A percentile compares a stretch with the other conserved stretches of the same genome.
Conservation (phyloP, 495 filamentous ascomycete species). For the Trichoderma parareesei region DNA sequence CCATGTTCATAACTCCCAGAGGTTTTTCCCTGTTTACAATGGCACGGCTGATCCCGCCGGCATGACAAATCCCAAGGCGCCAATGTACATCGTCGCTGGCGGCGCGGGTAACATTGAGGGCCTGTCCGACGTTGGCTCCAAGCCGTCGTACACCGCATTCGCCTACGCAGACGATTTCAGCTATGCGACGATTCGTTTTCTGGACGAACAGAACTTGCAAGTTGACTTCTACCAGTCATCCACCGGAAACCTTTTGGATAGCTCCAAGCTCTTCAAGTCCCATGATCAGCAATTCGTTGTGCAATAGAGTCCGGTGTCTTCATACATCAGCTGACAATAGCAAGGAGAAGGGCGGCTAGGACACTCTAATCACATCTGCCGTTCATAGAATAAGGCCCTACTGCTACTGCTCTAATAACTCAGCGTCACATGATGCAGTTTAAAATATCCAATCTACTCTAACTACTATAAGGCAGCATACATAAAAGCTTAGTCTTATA, state of each 20-base stretch:
- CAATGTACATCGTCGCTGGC: constrained; percentile 48
- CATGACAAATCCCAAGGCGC: constrained; percentile 43
- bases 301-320: not conserved
- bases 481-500: no score
- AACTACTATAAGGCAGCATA: no score
- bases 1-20: constrained; percentile 39
- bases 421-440: no score
- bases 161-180: constrained; percentile 1
- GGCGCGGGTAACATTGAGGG: constrained; percentile 16
- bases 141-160: not conserved
- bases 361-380: no score
- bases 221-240: constrained; percentile 6
- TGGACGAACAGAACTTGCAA: constrained; percentile 2
- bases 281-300: constrained; percentile 1
- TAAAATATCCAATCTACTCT: no score
- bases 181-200: not conserved
- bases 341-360: no score
- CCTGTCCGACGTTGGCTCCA: not conserved
- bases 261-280: constrained; percentile 7
- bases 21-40: constrained; percentile 26
- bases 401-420: no score
- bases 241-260: not conserved
- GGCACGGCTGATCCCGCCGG: constrained; percentile 36
- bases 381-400: no score
- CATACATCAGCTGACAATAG: not conserved